Percentiles rank a stretch among this genome's conserved stretches.
phyloP scores from a whole-genome alignment of 768 basidiomycete species.

The Galerina sulciceps region DNA sequence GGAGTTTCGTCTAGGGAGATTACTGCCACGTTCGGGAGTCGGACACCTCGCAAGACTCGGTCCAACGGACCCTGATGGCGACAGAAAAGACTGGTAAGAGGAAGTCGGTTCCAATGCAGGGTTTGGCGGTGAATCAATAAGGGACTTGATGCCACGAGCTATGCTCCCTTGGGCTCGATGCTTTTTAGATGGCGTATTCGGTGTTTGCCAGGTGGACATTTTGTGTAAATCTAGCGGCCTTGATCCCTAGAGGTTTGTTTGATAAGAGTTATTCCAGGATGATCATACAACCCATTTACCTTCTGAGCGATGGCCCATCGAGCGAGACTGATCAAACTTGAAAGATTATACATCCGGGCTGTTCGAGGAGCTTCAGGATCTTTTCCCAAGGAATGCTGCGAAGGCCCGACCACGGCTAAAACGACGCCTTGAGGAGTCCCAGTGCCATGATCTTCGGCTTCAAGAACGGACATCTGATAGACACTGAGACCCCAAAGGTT shows the following conservation, averaged over 20 bases:
- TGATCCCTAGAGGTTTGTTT: constrained; percentile 44
- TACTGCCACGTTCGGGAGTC: constrained; percentile 5
- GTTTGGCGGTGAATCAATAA: constrained; percentile 42
- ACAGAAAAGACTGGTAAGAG: constrained; percentile 39
- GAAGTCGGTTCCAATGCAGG: constrained; percentile 24
- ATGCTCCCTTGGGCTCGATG: constrained; percentile 62
- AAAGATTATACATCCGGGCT: constrained; percentile 84
- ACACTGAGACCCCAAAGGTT: constrained; percentile 49
- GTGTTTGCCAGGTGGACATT: constrained; percentile 53
- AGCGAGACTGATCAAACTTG: constrained; percentile 74
- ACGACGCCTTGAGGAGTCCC: constrained; percentile 73
- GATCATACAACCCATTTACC: constrained; percentile 34
- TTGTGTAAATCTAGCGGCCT: constrained; percentile 64
- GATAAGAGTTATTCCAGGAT: not conserved
- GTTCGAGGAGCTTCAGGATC: constrained; percentile 60
- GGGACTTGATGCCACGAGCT: constrained; percentile 64
- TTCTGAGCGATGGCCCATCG: constrained; percentile 75
- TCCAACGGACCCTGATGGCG: constrained; percentile 21
- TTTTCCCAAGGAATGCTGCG: constrained; percentile 49
- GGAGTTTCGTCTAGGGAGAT: constrained; percentile 28
- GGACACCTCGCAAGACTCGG: constrained; percentile 12
- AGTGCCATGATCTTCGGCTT: constrained; percentile 59
- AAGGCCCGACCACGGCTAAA: constrained; percentile 73
- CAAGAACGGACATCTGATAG: constrained; percentile 77
- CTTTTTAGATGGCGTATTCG: constrained; percentile 50